These are phyloP conservation scores for Hymenoscyphus fraxineus DNA, from an alignment of 2,329 filamentous ascomycete genomes.

Conservation along the genomic window DNA sequence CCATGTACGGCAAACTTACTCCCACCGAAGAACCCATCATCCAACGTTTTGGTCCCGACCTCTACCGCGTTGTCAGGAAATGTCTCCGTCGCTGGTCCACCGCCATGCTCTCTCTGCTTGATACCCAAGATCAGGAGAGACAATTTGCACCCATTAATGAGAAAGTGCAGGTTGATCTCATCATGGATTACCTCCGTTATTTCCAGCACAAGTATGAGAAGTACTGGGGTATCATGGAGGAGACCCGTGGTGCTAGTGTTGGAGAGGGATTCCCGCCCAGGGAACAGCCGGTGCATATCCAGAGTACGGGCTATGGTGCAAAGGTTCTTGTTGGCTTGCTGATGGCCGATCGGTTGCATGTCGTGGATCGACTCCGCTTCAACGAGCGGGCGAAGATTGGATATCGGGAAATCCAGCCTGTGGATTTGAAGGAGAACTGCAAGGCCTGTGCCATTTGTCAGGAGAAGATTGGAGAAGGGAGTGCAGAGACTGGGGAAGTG, in stretches of 20 bases:
- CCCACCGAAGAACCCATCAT: slow-evolving; percentile 10
- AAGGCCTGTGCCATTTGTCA: slow-evolving; percentile 24
- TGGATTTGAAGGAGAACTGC: slow-evolving; percentile 11
- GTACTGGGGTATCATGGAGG: slow-evolving; percentile 19
- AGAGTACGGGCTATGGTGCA: slow-evolving; percentile 22
- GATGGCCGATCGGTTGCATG: slow-evolving; percentile 25
- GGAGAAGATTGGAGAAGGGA: slow-evolving; percentile 16
- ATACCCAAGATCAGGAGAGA: not conserved
- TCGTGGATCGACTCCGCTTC: slow-evolving; percentile 13
- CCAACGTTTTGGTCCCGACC: slow-evolving; percentile 4
- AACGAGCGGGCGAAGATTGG: slow-evolving; percentile 9
- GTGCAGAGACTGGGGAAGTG: slow-evolving; percentile 7
- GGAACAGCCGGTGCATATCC: slow-evolving; percentile 14
- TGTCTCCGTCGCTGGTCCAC: slow-evolving; percentile 9
- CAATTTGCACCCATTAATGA: slow-evolving; percentile 11
- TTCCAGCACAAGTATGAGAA: slow-evolving; percentile 19
- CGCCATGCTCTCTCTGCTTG: slow-evolving; percentile 1
- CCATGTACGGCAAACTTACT: not conserved
- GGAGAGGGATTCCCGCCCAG: slow-evolving; percentile 2
- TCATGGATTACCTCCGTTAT: slow-evolving; percentile 15
- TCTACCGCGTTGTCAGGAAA: slow-evolving; percentile 10
- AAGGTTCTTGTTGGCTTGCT: slow-evolving; percentile 26
- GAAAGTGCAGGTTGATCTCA: slow-evolving; percentile 13
- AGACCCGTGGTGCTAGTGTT: not conserved
- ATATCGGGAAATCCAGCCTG: slow-evolving; percentile 11